A percentile compares a stretch with the other conserved stretches of the same genome.
Conservation (phyloP, 306 rosid genomes). For the Parietaria judaica region DNA sequence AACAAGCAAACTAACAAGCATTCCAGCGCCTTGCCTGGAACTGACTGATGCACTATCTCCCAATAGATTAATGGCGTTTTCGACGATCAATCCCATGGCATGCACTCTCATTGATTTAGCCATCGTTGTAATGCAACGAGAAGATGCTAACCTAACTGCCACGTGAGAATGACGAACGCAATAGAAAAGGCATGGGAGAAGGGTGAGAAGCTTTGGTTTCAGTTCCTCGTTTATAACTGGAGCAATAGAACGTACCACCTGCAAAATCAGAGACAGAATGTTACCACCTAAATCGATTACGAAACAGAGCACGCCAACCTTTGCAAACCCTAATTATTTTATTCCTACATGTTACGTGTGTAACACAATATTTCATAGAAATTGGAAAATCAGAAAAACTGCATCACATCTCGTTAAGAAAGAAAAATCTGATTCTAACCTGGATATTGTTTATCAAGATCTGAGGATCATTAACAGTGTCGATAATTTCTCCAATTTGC, state of each 20-base stretch:
- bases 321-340: no score
- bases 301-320: no score
- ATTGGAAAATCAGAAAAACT: background rate
- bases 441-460: constrained; percentile 85
- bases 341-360: background rate
- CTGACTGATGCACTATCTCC: constrained; percentile 70
- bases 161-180: constrained; percentile 75
- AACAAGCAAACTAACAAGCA: constrained; percentile 93
- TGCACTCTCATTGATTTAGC: constrained; percentile 73
- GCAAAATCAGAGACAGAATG: constrained; percentile 17
- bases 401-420: background rate
- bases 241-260: constrained; percentile 85
- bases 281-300: no score
- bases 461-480: constrained; percentile 70
- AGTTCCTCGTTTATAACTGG: constrained; percentile 62
- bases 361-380: no score
- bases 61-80: constrained; percentile 81
- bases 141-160: constrained; percentile 95
- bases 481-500: constrained; percentile 31
- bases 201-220: constrained; percentile 74
- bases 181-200: constrained; percentile 77
- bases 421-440: constrained; percentile 37
- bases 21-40: constrained; percentile 96
- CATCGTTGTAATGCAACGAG: constrained; percentile 93
- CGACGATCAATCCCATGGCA: constrained; percentile 82